Base-by-base conservation (phyloP, 257 asterid species). In the Fraxinus anomala region DNA sequence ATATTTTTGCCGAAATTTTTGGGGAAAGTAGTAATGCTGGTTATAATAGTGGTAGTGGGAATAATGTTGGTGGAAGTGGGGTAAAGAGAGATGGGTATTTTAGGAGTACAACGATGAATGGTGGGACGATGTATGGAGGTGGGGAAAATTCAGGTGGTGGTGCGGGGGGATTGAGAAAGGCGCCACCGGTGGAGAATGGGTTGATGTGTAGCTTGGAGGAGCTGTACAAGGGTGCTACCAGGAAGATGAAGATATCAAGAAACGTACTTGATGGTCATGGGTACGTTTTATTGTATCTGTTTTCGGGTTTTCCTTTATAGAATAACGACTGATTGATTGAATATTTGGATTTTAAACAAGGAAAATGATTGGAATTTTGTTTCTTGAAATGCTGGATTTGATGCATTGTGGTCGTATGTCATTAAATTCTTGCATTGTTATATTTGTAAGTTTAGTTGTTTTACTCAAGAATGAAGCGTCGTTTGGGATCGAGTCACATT, bases 191-290 rank as follows among this genome's bases (percentile, higher is more conserved):
- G 83, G 99, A 96, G 89, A 93, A 84, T 75, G 82, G 67, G 84
- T 84, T 92, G 70, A 83, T 82, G 87, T 96, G 97, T 87, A 89
- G 93, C 83, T 89, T 96, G 93, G 98, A 93, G 89, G 99, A 93
- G 28, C 78, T 96, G 87, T 92, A 88, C 74, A 82, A 85, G 51
- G 99, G 99, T 73, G 89, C 92, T 8, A 85, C 90, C 44, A 85
- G 89, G 85, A 96, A 96, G 89, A 92, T 96, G 99, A 96, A 90
- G 92, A 90, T 96, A 76, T 93, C 97, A 5, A 87, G 97, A 85
- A 88, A 87, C 44, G 82, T 89, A 68, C 73, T 85, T 51, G 98
- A 93, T 83, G 78, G 87, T 56, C 78, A 88, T 44, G 96, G 99
- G 99, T 95, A 90, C 59, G 56, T 8, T 68, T 74, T 79, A n/a